phyloP scores from a whole-genome alignment of 805 yeast genomes.

The Hermanozyma aechmeae region DNA sequence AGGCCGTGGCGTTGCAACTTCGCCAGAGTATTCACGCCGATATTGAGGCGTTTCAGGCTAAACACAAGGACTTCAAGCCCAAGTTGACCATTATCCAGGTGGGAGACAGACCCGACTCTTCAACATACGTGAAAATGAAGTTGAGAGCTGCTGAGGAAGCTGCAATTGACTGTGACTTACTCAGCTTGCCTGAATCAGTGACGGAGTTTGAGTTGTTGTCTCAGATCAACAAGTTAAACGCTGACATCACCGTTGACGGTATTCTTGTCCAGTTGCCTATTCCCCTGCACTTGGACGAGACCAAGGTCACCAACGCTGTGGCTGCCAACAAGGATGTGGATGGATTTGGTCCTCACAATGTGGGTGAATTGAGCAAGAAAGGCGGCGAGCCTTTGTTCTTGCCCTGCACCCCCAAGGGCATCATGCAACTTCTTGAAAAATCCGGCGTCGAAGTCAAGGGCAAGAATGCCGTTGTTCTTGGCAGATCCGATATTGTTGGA shows the following conservation, averaged over 20 bases:
- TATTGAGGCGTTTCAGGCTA: conserved; percentile 30
- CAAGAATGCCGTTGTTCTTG: conserved; percentile 72
- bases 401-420: conserved; percentile 83
- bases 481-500: conserved; percentile 83
- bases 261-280: conserved; percentile 70
- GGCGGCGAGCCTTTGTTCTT: conserved; percentile 62
- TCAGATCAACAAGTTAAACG: conserved; percentile 47
- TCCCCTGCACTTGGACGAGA: conserved; percentile 63
- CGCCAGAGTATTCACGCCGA: conserved; percentile 30
- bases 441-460: conserved; percentile 51
- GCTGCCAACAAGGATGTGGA: conserved; percentile 67
- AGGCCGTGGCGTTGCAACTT: conserved; percentile 32
- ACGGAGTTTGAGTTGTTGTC: conserved; percentile 48
- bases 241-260: conserved; percentile 56
- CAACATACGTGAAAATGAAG: conserved; percentile 77
- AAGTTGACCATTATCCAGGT: conserved; percentile 65
- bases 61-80: conserved; percentile 52
- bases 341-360: conserved; percentile 71
- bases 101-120: conserved; percentile 69
- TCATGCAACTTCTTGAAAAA: conserved; percentile 52
- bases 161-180: conserved; percentile 50
- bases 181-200: conserved; percentile 48
- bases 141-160: conserved; percentile 69
- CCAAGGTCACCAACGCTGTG: conserved; percentile 58
- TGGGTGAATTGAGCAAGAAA: conserved; percentile 68